Evolutionary conservation across 2,329 filamentous ascomycete species (phyloP), one percentile per base, ranked within the genome.

Genomic region (Bipolaris oryzae): DNA sequence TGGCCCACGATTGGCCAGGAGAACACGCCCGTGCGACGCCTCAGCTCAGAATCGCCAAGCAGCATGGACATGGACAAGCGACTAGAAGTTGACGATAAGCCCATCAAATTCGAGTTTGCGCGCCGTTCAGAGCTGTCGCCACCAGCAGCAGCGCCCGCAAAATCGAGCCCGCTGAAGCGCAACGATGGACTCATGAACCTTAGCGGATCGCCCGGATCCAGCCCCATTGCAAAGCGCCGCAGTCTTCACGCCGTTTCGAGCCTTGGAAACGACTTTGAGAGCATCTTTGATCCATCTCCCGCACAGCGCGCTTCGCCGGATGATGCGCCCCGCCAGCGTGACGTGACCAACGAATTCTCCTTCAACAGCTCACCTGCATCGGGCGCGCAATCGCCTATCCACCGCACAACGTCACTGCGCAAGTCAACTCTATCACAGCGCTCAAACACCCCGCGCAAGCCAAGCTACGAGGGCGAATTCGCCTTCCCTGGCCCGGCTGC

Each of bases 371-470:
- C 77, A 25, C 74, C 75, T 9, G 62, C 71, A 38, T 61, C 70
- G 15, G 62, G 57, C 41, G 64, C 64, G 4, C 61, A 67, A n/a
- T 72, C 76, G 15, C 74, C 74, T 3, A 54, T 74, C 7, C 69
- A 74, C 18, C 71, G 73, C 42, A 87, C 89, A 1, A 89, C 89
- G 1, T 95, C 92, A 16, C 79, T 97, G 46, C 85, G 94, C 57
- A 93, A 89, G 73, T 96, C 92, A 2, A 96, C 94, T 0, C 77
- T 96, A 21, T 92, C 96, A 71, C 93, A 96, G 75, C 88, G 94
- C 38, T 66, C 76, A 16, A 76, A 67, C 49, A 72, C 75, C 21
- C 70, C 77, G 20, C 74, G 72, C 7, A 76, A 77, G 61, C 69
- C 77, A 21, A 72, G 71, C 25, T 70, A 71, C 20, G 79, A 81